Evolutionary conservation across 192 early-diverging fungal species (phyloP).

Genomic region (Podila minutissima): DNA sequence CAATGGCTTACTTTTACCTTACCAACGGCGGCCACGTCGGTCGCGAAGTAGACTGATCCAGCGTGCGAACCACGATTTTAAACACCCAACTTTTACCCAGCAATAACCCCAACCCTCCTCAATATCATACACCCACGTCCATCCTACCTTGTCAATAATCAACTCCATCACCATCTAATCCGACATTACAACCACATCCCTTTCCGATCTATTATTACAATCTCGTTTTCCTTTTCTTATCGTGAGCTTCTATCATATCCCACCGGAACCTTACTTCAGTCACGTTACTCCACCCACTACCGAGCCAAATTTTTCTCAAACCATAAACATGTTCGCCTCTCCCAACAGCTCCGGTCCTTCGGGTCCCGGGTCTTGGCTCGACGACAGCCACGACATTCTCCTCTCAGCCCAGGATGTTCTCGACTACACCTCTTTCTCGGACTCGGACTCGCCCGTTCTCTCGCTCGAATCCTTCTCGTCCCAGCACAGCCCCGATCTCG

Average conservation of each 20-base stretch:
- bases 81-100: neutral
- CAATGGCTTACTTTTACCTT: slow-evolving; percentile 52
- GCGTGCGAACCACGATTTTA: slow-evolving; percentile 19
- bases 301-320: neutral
- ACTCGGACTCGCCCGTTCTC: slow-evolving; percentile 41
- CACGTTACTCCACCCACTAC: slow-evolving; percentile 1
- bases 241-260: too few species aligned
- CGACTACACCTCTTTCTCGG: slow-evolving; percentile 48
- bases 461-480: slow-evolving; percentile 42
- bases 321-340: slow-evolving; percentile 7
- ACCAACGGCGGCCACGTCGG: slow-evolving; percentile 53
- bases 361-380: slow-evolving; percentile 1
- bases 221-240: too few species aligned
- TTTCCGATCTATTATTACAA: neutral
- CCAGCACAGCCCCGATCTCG: slow-evolving; percentile 43
- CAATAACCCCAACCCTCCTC: neutral
- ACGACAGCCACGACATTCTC: slow-evolving; percentile 11
- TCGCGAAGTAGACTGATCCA: slow-evolving; percentile 47
- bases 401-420: slow-evolving; percentile 22
- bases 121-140: neutral
- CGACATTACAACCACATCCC: neutral
- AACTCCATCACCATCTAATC: neutral
- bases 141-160: neutral
- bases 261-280: neutral
- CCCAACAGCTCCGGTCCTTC: neutral